Conservation (phyloP, 1,139 yeast genomes). For the Candida sanyaensis region DNA sequence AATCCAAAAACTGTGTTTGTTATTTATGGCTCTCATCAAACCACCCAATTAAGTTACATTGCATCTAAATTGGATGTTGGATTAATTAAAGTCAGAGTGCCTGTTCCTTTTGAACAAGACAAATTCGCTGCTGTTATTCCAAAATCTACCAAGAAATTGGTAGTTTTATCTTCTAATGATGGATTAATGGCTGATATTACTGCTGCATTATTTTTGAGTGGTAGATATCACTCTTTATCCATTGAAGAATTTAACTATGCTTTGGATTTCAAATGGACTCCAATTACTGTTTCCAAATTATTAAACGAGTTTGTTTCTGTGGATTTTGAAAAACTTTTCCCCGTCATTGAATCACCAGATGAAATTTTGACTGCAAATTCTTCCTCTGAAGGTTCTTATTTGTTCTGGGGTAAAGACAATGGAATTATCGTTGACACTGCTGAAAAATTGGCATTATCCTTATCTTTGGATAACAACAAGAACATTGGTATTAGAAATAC, state of each 20-base stretch:
- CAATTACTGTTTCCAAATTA: conserved; percentile 52
- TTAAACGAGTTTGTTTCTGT: conserved; percentile 33
- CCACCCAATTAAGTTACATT: conserved; percentile 52
- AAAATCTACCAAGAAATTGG: conserved; percentile 54
- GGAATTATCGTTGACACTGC: conserved; percentile 58
- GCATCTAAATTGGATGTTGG: conserved; percentile 50
- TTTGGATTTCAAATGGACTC: conserved; percentile 58
- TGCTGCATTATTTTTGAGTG: conserved; percentile 65
- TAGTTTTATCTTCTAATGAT: conserved; percentile 51
- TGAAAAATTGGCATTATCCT: conserved; percentile 66
- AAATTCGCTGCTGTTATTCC: conserved; percentile 66
- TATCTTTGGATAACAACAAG: conserved; percentile 64
- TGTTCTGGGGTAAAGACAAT: conserved; percentile 72
- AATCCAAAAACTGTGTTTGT: conserved; percentile 74
- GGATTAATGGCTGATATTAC: conserved; percentile 67
- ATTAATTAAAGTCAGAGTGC: conserved; percentile 71
- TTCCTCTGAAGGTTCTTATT: conserved; percentile 51
- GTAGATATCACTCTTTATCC: conserved; percentile 38
- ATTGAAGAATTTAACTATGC: conserved; percentile 57
- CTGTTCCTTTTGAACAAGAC: conserved; percentile 70
- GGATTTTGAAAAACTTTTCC: conserved; percentile 23
- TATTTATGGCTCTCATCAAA: conserved; percentile 71
- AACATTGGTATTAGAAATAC: conserved; percentile 59
- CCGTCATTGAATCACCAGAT: conserved; percentile 10
- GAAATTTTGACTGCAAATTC: conserved; percentile 39